Percentiles rank a stretch among this genome's conserved stretches.
phyloP scores from a whole-genome alignment of 371 early-diverging fungal species.

The Rhizomucor miehei region DNA sequence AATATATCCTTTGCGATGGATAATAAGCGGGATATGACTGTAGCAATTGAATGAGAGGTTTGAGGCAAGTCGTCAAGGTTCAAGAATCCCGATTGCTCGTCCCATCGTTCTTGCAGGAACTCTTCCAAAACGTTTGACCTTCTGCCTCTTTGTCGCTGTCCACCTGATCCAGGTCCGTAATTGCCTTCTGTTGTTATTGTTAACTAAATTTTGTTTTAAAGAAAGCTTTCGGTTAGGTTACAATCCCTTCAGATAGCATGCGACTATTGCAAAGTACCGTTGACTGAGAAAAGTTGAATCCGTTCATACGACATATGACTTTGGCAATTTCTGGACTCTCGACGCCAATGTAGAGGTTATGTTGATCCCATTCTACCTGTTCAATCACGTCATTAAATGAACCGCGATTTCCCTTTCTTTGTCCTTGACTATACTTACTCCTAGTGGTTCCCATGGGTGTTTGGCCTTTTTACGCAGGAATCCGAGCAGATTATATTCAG shows the following conservation, averaged over 20 bases:
- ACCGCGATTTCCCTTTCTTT: not conserved
- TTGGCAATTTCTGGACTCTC: conserved; percentile 18
- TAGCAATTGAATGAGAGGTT: conserved; percentile 27
- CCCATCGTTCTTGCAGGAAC: conserved; percentile 50
- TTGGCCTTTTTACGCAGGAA: conserved; percentile 39
- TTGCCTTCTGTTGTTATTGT: not conserved
- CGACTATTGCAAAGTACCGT: conserved; percentile 7
- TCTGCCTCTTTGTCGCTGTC: conserved; percentile 7
- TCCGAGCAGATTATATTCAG: conserved; percentile 29
- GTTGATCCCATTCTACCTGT: conserved; percentile 8
- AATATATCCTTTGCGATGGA: conserved; percentile 46
- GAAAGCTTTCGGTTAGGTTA: not conserved
- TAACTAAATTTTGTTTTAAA: conserved; percentile 14
- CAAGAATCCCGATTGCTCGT: conserved; percentile 41
- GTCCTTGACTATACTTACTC: conserved; percentile 18
- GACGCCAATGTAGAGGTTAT: conserved; percentile 23
- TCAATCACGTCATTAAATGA: conserved; percentile 9
- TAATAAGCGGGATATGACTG: conserved; percentile 43
- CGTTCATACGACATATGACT: conserved; percentile 23
- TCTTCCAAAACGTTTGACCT: conserved; percentile 21
- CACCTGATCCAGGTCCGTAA: not conserved
- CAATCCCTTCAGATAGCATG: not conserved
- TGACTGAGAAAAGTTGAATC: conserved; percentile 20
- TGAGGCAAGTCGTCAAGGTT: conserved; percentile 49
- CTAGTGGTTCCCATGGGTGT: conserved; percentile 30